phyloP scores from a whole-genome alignment of 805 yeast species.

The Tetrapisispora taiwanensis region DNA sequence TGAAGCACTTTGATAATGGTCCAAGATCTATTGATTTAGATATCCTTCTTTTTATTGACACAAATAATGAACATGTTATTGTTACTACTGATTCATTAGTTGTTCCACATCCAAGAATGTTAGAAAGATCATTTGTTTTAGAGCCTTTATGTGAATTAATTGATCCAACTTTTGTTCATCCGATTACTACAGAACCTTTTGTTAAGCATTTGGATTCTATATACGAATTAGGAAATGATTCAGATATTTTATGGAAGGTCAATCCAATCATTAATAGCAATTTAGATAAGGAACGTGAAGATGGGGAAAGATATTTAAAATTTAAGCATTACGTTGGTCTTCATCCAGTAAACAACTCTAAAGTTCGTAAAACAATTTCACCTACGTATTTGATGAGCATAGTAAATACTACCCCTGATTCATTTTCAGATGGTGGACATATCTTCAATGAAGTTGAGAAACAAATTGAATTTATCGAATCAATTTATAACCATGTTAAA shows the following conservation, averaged over 20 bases:
- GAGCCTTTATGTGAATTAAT: constrained; percentile 79
- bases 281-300: constrained; percentile 10
- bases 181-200: constrained; percentile 76
- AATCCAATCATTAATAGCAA: constrained; percentile 31
- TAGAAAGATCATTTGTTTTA: constrained; percentile 82
- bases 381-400: constrained; percentile 75
- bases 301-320: constrained; percentile 14
- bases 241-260: constrained; percentile 39
- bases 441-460: constrained; percentile 26
- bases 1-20: constrained; percentile 77
- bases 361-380: constrained; percentile 20
- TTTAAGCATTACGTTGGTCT: constrained; percentile 29
- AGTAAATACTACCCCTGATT: constrained; percentile 84
- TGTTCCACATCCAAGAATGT: constrained; percentile 81
- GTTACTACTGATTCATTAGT: constrained; percentile 49
- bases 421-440: constrained; percentile 91
- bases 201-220: constrained; percentile 55
- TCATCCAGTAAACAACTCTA: constrained; percentile 36
- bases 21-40: constrained; percentile 90
- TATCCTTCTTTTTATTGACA: constrained; percentile 49
- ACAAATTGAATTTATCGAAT: constrained; percentile 37
- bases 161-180: constrained; percentile 59
- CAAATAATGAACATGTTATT: constrained; percentile 31
- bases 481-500: constrained; percentile 52
- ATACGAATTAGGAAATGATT: constrained; percentile 38